Conservation (phyloP, 2,329 filamentous ascomycete genomes). For the Xylaria sp. region DNA sequence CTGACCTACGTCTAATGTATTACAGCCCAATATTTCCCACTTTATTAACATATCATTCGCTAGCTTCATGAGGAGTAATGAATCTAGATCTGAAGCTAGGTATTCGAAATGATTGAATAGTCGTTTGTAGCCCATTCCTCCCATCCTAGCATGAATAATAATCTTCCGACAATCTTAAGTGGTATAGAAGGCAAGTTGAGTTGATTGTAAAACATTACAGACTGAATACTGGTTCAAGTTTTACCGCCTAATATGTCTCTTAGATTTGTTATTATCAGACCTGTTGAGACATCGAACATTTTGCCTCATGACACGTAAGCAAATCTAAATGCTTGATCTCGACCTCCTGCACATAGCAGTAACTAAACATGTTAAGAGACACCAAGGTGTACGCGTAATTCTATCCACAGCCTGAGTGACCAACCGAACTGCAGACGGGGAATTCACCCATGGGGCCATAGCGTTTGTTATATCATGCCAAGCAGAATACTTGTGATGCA, state of each 20-base stretch:
- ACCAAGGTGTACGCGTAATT: not conserved
- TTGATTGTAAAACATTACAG: not conserved
- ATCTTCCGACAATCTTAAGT: not conserved
- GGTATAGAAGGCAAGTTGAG: not conserved
- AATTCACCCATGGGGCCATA: not conserved
- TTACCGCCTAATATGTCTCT: not conserved
- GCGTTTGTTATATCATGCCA: not conserved
- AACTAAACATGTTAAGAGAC: not conserved
- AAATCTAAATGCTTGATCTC: not conserved
- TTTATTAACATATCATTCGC: too few species aligned
- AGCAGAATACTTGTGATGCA: not conserved
- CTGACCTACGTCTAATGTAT: too few species aligned
- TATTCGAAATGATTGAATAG: too few species aligned
- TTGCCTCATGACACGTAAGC: not conserved
- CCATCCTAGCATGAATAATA: not conserved
- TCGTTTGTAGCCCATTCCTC: too few species aligned
- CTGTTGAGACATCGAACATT: not conserved
- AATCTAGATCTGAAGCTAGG: too few species aligned
- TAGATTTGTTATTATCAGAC: not conserved
- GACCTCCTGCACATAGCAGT: not conserved
- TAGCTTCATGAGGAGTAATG: too few species aligned
- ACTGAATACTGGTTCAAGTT: not conserved
- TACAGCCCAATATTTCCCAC: too few species aligned
- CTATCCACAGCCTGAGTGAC: not conserved
- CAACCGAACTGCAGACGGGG: not conserved